Evolutionary conservation across 441 rosid species (phyloP).

Genomic region (Adansonia rubrostipa): DNA sequence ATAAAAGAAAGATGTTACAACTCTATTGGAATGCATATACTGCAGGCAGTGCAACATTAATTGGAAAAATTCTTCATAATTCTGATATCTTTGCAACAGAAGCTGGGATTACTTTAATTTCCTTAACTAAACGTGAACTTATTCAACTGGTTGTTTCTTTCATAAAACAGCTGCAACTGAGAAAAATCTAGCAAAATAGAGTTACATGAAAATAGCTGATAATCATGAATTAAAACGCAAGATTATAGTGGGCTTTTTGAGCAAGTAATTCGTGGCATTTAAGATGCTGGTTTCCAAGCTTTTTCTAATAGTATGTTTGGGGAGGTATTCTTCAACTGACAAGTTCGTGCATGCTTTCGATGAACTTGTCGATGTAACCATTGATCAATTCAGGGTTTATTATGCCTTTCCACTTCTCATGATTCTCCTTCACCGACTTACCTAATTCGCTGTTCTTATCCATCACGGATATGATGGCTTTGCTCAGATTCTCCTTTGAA

Average conservation of each 20-base stretch:
- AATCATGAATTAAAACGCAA: neutral
- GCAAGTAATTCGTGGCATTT: neutral
- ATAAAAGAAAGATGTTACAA: neutral
- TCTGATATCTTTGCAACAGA: neutral
- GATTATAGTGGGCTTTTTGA: neutral
- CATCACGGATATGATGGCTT: constrained; percentile 53
- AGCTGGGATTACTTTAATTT: neutral
- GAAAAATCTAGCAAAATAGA: neutral
- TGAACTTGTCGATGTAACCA: constrained; percentile 49
- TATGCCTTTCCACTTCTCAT: constrained; percentile 41
- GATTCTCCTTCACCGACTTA: constrained; percentile 43
- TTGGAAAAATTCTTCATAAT: neutral
- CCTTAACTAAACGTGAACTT: neutral
- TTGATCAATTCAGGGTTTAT: constrained; percentile 39
- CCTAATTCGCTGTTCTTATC: constrained; percentile 46
- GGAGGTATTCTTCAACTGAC: constrained; percentile 21
- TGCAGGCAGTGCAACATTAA: neutral
- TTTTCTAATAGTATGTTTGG: too few species aligned
- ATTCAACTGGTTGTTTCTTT: neutral
- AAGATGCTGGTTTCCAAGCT: neutral
- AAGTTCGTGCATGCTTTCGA: constrained; percentile 37
- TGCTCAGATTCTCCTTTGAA: constrained; percentile 46
- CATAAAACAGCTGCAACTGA: constrained; percentile 15
- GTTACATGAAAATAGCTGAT: neutral
- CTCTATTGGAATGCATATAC: neutral